Evolutionary conservation across 306 rosid species (phyloP).

Genomic region (Vigna reflexopilosa): DNA sequence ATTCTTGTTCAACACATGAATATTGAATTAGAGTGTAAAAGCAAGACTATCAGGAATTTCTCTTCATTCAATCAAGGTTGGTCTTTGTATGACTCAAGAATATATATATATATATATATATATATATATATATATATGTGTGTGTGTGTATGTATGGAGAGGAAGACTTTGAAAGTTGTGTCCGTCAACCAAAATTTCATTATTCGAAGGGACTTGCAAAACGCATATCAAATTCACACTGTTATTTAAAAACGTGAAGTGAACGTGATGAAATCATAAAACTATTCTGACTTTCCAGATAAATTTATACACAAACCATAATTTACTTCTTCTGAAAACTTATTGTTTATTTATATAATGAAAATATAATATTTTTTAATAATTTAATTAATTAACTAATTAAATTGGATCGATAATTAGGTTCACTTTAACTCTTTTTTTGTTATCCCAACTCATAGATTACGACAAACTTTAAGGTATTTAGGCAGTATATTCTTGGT

Average conservation of each 20-base stretch:
- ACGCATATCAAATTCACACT: not conserved
- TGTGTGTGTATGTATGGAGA: not conserved
- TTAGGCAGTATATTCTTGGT: constrained; percentile 38
- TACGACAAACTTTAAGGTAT: not conserved
- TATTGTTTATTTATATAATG: no score
- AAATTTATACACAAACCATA: not conserved
- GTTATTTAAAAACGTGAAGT: not conserved
- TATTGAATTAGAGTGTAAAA: constrained; percentile 6
- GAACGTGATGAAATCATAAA: not conserved
- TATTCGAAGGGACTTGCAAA: constrained; percentile 45
- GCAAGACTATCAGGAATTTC: constrained; percentile 4
- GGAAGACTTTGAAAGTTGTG: constrained; percentile 43
- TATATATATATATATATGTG: no score
- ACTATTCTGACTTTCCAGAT: not conserved
- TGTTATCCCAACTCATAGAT: not conserved
- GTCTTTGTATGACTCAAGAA: constrained; percentile 11
- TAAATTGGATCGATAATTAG: not conserved
- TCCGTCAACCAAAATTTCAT: constrained; percentile 34
- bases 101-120: not conserved
- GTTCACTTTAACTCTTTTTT: not conserved
- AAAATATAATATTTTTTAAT: no score
- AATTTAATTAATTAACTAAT: no score
- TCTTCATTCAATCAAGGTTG: not conserved
- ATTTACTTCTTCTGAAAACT: no score
- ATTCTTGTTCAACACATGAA: constrained; percentile 12